Conservation (phyloP, 192 early-diverging fungal genomes). For the Mortierella hygrophila region DNA sequence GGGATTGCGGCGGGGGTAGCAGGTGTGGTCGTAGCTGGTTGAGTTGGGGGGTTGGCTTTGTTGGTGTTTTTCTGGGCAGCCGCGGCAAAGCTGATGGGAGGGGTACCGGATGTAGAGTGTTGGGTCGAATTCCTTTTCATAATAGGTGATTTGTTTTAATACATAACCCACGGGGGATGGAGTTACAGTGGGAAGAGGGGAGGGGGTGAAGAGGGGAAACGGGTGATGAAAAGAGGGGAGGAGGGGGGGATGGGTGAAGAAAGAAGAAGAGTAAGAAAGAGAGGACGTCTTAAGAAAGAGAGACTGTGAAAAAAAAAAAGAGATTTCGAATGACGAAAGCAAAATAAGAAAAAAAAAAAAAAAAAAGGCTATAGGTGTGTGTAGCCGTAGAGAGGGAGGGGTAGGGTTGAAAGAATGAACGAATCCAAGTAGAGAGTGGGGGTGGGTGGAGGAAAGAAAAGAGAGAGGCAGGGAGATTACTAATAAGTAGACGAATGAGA, state of each 20-base stretch:
- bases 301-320: slow-evolving; percentile 13
- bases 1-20: slow-evolving; percentile 12
- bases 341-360: slow-evolving; percentile 5
- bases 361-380: not conserved
- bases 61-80: slow-evolving; percentile 52
- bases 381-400: not conserved
- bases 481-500: not conserved
- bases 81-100: slow-evolving; percentile 55
- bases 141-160: slow-evolving; percentile 49
- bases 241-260: slow-evolving; percentile 3
- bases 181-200: slow-evolving; percentile 13
- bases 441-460: not conserved
- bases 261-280: not conserved
- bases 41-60: slow-evolving; percentile 31
- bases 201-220: not conserved
- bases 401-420: not conserved
- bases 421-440: not conserved
- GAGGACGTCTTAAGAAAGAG: not conserved
- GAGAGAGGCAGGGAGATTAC: not conserved
- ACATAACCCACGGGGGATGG: slow-evolving; percentile 50
- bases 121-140: slow-evolving; percentile 55
- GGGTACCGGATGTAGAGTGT: slow-evolving; percentile 50
- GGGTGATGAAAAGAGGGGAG: slow-evolving; percentile 4
- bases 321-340: not conserved
- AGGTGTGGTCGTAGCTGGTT: slow-evolving; percentile 15